Percentiles rank a stretch among this genome's conserved stretches.
phyloP scores from a whole-genome alignment of 164 flowering plant genomes.

The Piper longum region DNA sequence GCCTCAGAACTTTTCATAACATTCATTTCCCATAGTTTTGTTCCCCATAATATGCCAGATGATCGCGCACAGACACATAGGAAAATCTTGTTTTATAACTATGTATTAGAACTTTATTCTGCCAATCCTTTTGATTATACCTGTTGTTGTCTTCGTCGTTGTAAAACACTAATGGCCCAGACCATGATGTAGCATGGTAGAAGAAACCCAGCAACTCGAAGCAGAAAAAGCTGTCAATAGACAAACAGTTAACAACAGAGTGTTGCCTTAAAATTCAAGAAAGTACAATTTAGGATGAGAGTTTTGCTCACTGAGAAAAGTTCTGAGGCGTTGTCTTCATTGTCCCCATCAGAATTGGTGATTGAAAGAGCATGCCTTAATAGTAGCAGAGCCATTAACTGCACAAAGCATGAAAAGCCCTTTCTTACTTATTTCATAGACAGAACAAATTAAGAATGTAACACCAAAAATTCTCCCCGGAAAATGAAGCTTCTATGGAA shows the following conservation, averaged over 20 bases:
- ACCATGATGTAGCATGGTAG: constrained; percentile 95
- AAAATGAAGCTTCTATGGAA: too few species aligned
- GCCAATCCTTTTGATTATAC: constrained; percentile 10
- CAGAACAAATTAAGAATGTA: too few species aligned
- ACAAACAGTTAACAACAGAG: background rate
- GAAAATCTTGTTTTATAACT: background rate
- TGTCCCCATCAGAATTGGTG: constrained; percentile 39
- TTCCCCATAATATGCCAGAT: too few species aligned
- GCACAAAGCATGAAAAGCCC: constrained; percentile 7
- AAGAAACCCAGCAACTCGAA: constrained; percentile 85
- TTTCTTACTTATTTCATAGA: too few species aligned
- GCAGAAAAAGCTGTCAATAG: constrained; percentile 63
- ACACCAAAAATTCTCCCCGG: too few species aligned
- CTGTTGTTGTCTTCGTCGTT: constrained; percentile 73
- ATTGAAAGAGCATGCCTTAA: constrained; percentile 56
- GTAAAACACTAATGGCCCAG: constrained; percentile 85
- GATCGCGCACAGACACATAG: too few species aligned
- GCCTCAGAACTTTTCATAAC: too few species aligned
- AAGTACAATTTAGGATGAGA: background rate
- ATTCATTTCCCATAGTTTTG: too few species aligned
- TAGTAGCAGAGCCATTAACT: constrained; percentile 74
- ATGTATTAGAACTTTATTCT: too few species aligned
- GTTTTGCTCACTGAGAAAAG: constrained; percentile 54
- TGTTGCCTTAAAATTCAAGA: background rate
- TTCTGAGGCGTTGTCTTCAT: constrained; percentile 30